These are phyloP conservation scores for Eucalyptus decipiens DNA, from an alignment of 345 rosid species.

Conservation along the genomic window DNA sequence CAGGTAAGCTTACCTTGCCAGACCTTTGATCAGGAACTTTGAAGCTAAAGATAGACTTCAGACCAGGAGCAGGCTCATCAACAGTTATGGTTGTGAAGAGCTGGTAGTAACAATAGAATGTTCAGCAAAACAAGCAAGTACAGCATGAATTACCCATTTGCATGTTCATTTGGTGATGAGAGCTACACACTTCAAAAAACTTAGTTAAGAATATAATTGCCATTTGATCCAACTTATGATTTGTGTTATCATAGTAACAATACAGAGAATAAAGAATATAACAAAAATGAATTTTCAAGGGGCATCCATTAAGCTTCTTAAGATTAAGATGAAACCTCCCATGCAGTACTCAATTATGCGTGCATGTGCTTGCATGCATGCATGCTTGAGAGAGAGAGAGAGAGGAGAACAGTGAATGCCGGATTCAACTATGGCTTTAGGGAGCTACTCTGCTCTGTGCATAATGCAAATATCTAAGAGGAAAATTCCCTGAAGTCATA, in stretches of 20 bases:
- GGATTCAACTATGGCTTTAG: neutral
- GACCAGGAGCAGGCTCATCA: constrained; percentile 87
- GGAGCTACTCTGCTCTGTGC: neutral
- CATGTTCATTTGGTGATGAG: neutral
- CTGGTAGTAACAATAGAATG: constrained; percentile 12
- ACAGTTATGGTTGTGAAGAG: constrained; percentile 64
- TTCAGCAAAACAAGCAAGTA: neutral
- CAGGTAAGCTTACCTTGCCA: constrained; percentile 51
- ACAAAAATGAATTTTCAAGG: neutral
- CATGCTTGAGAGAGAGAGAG: neutral
- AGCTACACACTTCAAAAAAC: neutral
- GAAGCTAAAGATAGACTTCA: constrained; percentile 76
- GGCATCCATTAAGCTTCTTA: neutral
- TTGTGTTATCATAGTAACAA: neutral
- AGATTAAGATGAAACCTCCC: neutral
- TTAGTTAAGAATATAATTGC: neutral
- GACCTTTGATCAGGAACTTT: constrained; percentile 88
- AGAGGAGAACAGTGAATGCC: neutral
- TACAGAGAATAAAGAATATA: neutral
- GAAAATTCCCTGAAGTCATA: neutral
- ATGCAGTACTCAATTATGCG: neutral
- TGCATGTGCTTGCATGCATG: fast-evolving
- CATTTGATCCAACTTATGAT: neutral
- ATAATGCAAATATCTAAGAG: neutral
- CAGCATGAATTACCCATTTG: neutral